Evolutionary conservation across 495 filamentous ascomycete genomes (phyloP), one percentile per base, ranked within the genome.

Genomic region (Penicillium egyptiacum): DNA sequence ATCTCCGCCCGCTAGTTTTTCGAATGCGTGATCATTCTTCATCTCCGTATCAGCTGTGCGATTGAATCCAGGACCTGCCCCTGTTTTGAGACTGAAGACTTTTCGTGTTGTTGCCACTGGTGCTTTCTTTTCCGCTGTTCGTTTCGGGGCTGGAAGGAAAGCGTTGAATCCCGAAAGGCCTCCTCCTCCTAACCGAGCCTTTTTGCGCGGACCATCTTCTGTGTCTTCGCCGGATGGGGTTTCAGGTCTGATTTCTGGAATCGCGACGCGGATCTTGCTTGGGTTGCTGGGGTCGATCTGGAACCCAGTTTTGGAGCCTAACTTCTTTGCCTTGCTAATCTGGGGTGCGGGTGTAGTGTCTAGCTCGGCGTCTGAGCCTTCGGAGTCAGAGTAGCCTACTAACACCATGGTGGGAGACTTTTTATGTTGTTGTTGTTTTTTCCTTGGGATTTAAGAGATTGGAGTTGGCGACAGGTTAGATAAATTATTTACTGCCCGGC

Each of bases 71-170:
- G 89, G 88, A 41, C 83, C 78, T 5, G 90, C 83, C 6, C 86
- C 88, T 2, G 92, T 96, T 72, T 89, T 93, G 59, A 96, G 65
- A 63, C 81, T 87, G 19, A 94, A 78, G 43, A 65, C 65, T 62
- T 76, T 80, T 58, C 66, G 67, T 42, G 48, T 59, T 40, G 58
- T 48, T 22, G 58, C 65, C 48, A 59, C 62, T 35, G 75, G 65
- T 43, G 71, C 66, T 28, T 73, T 61, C 46, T 75, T 73, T 44
- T 75, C 66, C 35, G 71, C 70, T 16, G 67, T 51, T 26, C 81
- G 83, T 71, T 94, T 97, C 17, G 92, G 92, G 28, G 91, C 82
- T 11, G 92, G 92, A n/a, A 97, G 80, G 35, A 96, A 82, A 3
- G 90, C 83, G 64, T 91, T 92, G 74, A 97, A 94, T 8, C 83